These are phyloP conservation scores for Alternaria panax DNA, from an alignment of 2,329 filamentous ascomycete genomes.

Conservation along the genomic window DNA sequence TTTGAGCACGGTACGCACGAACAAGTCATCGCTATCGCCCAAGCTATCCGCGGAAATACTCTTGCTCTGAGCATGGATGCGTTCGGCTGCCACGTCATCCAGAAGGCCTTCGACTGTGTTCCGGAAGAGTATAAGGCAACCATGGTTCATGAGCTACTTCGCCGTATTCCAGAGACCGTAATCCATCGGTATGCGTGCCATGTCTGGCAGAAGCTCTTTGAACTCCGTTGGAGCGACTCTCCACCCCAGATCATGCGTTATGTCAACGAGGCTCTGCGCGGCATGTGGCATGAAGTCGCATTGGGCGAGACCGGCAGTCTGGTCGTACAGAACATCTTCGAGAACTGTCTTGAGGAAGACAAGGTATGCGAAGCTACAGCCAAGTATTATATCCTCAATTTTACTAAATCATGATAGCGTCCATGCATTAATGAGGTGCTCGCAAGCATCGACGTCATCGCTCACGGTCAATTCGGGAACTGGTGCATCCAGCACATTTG, in stretches of 20 bases:
- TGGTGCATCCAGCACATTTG: slow-evolving; percentile 99
- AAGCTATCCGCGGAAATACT: slow-evolving; percentile 92
- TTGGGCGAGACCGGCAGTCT: slow-evolving; percentile 96
- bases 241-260: slow-evolving; percentile 98
- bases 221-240: slow-evolving; percentile 92
- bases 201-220: slow-evolving; percentile 99
- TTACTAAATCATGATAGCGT: slow-evolving; percentile 64
- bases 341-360: slow-evolving; percentile 98
- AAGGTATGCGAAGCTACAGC: slow-evolving; percentile 68
- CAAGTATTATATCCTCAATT: background rate
- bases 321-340: slow-evolving; percentile 99
- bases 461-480: slow-evolving; percentile 97
- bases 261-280: slow-evolving; percentile 91
- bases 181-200: slow-evolving; percentile 99
- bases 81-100: slow-evolving; percentile 96
- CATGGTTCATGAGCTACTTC: slow-evolving; percentile 97
- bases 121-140: slow-evolving; percentile 97
- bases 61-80: slow-evolving; percentile 97
- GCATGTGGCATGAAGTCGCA: slow-evolving; percentile 99
- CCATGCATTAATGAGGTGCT: slow-evolving; percentile 97
- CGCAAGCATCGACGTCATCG: slow-evolving; percentile 91
- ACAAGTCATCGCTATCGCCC: slow-evolving; percentile 90
- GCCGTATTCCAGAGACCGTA: slow-evolving; percentile 94
- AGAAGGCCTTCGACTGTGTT: slow-evolving; percentile 98
- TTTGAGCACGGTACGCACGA: slow-evolving; percentile 97